Conservation (phyloP, 495 filamentous ascomycete genomes). For the Patellaria atrata region DNA sequence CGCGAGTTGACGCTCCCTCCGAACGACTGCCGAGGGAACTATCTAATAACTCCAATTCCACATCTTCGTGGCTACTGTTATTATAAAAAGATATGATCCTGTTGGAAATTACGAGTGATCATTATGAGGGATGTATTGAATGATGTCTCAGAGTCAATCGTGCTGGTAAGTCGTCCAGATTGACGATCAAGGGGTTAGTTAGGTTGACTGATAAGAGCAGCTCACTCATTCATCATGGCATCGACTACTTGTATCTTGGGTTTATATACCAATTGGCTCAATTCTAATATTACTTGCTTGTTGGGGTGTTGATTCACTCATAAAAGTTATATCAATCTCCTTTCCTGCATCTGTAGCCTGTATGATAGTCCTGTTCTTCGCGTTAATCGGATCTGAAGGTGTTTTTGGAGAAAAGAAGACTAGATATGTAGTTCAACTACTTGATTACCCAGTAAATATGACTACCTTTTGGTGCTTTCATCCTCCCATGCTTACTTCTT, state of each 20-base stretch:
- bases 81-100: too few relatives aligned
- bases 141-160: too few relatives aligned
- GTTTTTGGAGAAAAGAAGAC: constrained; percentile 34
- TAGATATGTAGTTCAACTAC: constrained; percentile 28
- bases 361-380: constrained; percentile 35
- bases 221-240: constrained; percentile 20
- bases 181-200: too few relatives aligned
- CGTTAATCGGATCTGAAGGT: constrained; percentile 29
- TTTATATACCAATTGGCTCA: constrained; percentile 35
- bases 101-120: too few relatives aligned
- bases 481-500: background rate
- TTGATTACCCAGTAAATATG: constrained; percentile 35
- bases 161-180: too few relatives aligned
- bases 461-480: background rate
- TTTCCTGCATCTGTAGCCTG: constrained; percentile 42
- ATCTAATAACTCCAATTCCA: too few relatives aligned
- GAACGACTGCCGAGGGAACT: too few relatives aligned
- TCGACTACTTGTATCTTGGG: constrained; percentile 32
- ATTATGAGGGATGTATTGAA: too few relatives aligned
- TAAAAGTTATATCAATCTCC: constrained; percentile 32
- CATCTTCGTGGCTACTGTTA: too few relatives aligned
- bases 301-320: constrained; percentile 36
- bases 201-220: constrained; percentile 8
- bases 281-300: constrained; percentile 34
- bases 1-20: too few relatives aligned